phyloP scores from a whole-genome alignment of 805 yeast genomes.

The Ogataea degrootiae region DNA sequence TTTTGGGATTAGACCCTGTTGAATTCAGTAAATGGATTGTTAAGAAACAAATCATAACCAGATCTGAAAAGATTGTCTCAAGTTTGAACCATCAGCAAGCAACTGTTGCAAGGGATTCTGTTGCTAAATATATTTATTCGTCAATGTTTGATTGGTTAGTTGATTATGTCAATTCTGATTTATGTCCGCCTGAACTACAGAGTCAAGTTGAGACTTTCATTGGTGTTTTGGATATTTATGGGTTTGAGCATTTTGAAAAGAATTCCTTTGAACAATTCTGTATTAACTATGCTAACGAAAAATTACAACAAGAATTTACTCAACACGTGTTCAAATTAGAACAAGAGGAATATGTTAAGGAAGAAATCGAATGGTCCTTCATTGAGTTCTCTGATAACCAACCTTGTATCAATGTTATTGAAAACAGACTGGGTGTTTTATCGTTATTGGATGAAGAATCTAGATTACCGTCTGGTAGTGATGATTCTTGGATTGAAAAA shows the following conservation, averaged over 20 bases:
- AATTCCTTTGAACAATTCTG: slow-evolving; percentile 97
- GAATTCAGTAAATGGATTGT: slow-evolving; percentile 85
- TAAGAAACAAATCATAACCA: slow-evolving; percentile 87
- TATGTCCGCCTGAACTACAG: slow-evolving; percentile 69
- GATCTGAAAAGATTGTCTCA: slow-evolving; percentile 86
- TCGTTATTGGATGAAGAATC: slow-evolving; percentile 93
- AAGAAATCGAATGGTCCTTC: slow-evolving; percentile 94
- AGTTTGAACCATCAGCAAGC: slow-evolving; percentile 82
- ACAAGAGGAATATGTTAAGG: slow-evolving; percentile 90
- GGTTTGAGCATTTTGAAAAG: slow-evolving; percentile 91
- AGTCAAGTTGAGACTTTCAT: slow-evolving; percentile 65
- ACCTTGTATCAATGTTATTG: slow-evolving; percentile 92
- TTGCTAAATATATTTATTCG: slow-evolving; percentile 88
- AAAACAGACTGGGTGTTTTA: slow-evolving; percentile 80
- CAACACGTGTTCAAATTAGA: slow-evolving; percentile 96
- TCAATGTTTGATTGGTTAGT: slow-evolving; percentile 96
- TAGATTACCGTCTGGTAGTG: slow-evolving; percentile 88
- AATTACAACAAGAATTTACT: slow-evolving; percentile 93
- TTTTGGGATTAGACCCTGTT: slow-evolving; percentile 72
- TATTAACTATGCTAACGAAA: slow-evolving; percentile 94
- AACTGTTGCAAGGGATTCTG: slow-evolving; percentile 91
- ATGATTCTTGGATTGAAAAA: slow-evolving; percentile 87
- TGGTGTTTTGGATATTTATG: slow-evolving; percentile 96
- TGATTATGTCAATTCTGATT: slow-evolving; percentile 70
- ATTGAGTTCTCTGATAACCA: slow-evolving; percentile 95